A percentile compares a stretch with the other conserved stretches of the same genome.
Conservation (phyloP, 208 protist species). For the Angomonas ambiguus region DNA sequence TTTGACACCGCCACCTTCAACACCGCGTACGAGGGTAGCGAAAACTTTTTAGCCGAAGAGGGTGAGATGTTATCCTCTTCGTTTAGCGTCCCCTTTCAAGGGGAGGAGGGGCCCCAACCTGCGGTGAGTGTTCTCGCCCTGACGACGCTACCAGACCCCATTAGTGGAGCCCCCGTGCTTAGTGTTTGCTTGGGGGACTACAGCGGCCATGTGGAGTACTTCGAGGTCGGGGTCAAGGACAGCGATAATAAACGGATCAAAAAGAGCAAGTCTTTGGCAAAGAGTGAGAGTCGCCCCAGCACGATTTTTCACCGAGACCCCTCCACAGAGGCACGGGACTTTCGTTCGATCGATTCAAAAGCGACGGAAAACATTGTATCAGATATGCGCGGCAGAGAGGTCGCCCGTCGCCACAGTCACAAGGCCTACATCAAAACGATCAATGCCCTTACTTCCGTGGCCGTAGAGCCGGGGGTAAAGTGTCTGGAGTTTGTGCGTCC, state of each 20-base stretch:
- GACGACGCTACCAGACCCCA: constrained; percentile 67
- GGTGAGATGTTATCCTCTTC: constrained; percentile 29
- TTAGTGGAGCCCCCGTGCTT: constrained; percentile 58
- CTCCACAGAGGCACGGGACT: constrained; percentile 24
- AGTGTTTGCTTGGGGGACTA: constrained; percentile 75
- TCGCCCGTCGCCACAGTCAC: constrained; percentile 72
- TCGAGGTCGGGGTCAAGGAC: constrained; percentile 55
- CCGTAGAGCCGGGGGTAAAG: constrained; percentile 71
- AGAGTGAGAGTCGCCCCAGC: constrained; percentile 3
- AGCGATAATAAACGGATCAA: constrained; percentile 33
- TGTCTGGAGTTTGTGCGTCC: constrained; percentile 57
- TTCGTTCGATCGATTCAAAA: constrained; percentile 32
- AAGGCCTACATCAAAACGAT: constrained; percentile 80
- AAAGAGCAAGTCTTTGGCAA: constrained; percentile 36
- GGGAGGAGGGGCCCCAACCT: constrained; percentile 34
- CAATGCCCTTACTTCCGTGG: constrained; percentile 78
- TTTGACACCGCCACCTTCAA: constrained; percentile 49
- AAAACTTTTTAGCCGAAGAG: constrained; percentile 18
- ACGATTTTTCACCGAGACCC: constrained; percentile 15
- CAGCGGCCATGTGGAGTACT: constrained; percentile 79
- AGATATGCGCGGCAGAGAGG: constrained; percentile 57
- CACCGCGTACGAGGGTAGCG: constrained; percentile 17
- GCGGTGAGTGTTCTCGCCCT: constrained; percentile 64
- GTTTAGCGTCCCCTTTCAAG: constrained; percentile 15
- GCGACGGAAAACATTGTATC: constrained; percentile 36